Conservation (phyloP, 352 stramenopile genomes). For the Pythium volutum region DNA sequence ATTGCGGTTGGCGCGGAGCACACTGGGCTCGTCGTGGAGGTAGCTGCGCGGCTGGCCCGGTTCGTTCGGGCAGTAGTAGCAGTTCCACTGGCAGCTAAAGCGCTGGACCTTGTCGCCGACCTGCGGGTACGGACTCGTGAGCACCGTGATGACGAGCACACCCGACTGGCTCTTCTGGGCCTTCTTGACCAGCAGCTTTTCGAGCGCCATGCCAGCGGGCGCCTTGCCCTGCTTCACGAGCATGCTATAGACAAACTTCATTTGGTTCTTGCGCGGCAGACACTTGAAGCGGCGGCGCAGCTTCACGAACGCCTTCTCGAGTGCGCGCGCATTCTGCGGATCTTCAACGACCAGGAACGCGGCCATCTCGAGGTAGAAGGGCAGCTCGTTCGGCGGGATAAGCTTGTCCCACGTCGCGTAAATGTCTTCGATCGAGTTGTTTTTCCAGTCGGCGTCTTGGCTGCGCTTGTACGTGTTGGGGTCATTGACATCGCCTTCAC, state of each 20-base stretch:
- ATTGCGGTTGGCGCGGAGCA: conserved; percentile 90
- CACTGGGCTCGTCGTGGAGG: conserved; percentile 91
- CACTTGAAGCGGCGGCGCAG: conserved; percentile 87
- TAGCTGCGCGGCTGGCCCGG: conserved; percentile 90
- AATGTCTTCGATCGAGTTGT: conserved; percentile 85
- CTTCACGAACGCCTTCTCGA: conserved; percentile 84
- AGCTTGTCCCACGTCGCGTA: conserved; percentile 85
- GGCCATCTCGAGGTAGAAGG: conserved; percentile 77
- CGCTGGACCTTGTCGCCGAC: conserved; percentile 75
- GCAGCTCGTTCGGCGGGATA: conserved; percentile 58
- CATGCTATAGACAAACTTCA: conserved; percentile 84
- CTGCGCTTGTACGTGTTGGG: conserved; percentile 86
- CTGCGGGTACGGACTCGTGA: conserved; percentile 89
- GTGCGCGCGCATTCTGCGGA: conserved; percentile 67
- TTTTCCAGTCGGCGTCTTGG: conserved; percentile 56
- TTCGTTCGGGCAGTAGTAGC: conserved; percentile 95
- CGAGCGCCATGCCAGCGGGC: conserved; percentile 46
- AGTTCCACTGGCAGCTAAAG: conserved; percentile 95
- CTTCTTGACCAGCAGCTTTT: conserved; percentile 88
- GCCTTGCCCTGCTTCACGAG: conserved; percentile 65
- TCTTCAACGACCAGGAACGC: conserved; percentile 72
- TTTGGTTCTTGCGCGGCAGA: conserved; percentile 89
- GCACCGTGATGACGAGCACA: conserved; percentile 90
- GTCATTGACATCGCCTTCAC: conserved; percentile 63
- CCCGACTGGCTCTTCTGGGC: conserved; percentile 88